Percentiles rank a stretch among this genome's conserved stretches.
Evolutionary conservation across 768 basidiomycete species (phyloP).

Genomic region (Mrakia blollopis): DNA sequence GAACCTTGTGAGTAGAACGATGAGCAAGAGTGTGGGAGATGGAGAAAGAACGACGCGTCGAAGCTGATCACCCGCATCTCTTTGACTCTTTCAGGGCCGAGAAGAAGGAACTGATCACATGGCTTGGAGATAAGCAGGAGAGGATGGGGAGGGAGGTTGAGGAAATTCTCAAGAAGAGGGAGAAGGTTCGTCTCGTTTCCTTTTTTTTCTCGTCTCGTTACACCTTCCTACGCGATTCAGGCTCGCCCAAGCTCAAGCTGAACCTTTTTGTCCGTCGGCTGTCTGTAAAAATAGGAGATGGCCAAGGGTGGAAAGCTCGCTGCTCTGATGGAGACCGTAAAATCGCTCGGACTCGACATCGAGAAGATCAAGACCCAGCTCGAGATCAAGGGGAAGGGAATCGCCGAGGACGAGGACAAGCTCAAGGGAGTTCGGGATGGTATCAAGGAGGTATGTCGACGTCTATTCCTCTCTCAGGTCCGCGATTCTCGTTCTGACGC

Average conservation of each 20-base stretch:
- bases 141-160: conserved; percentile 40
- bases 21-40: neutral
- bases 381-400: conserved; percentile 68
- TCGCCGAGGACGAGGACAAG: conserved; percentile 70
- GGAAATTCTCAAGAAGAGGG: conserved; percentile 67
- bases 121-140: conserved; percentile 23
- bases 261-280: neutral
- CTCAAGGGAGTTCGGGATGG: conserved; percentile 55
- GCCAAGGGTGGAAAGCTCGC: conserved; percentile 89
- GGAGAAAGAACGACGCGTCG: neutral
- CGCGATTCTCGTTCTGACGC: neutral
- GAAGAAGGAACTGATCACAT: conserved; percentile 18
- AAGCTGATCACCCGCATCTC: neutral
- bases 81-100: neutral
- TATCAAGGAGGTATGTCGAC: conserved; percentile 56
- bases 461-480: neutral
- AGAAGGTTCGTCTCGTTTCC: conserved; percentile 47
- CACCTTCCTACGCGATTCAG: too few species aligned
- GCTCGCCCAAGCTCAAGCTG: too few species aligned
- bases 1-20: neutral
- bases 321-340: conserved; percentile 73
- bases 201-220: neutral
- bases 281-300: conserved; percentile 58
- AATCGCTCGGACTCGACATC: conserved; percentile 68
- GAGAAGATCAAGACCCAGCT: conserved; percentile 79